A percentile compares a stretch with the other conserved stretches of the same genome.
Conservation (phyloP, 257 asterid genomes). For the Solanum virginianum region DNA sequence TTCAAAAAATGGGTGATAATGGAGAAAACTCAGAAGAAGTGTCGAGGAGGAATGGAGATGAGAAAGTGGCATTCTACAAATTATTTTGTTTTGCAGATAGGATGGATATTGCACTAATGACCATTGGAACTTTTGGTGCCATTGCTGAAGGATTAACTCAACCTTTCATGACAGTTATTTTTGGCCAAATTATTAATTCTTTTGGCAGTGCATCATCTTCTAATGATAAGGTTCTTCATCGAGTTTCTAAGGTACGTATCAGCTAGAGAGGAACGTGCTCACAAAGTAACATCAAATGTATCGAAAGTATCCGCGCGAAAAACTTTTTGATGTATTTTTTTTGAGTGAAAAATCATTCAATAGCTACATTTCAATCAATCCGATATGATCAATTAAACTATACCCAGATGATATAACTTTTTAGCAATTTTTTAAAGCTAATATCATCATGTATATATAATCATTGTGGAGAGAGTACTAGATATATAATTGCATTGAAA, state of each 20-base stretch:
- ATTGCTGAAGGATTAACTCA: conserved; percentile 46
- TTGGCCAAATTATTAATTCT: conserved; percentile 50
- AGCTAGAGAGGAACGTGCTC: neutral
- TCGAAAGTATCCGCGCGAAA: no score
- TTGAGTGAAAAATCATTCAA: no score
- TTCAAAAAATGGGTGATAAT: neutral
- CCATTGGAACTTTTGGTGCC: conserved; percentile 39
- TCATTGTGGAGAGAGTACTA: no score
- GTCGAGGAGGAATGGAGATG: neutral
- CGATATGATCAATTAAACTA: no score
- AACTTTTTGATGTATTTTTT: no score
- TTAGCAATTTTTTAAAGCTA: no score
- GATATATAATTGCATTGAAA: no score
- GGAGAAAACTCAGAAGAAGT: neutral
- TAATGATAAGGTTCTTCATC: conserved; percentile 21
- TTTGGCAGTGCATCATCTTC: conserved; percentile 15
- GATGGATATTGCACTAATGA: conserved; percentile 28
- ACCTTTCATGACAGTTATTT: conserved; percentile 56
- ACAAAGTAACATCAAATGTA: no score
- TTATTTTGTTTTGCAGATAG: conserved; percentile 49
- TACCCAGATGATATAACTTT: no score
- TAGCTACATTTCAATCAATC: no score
- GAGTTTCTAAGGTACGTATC: conserved; percentile 28
- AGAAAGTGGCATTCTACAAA: conserved; percentile 29
- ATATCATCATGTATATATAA: no score